phyloP scores from a whole-genome alignment of 371 early-diverging fungal genomes.

The Paramicrosporidium saccamoebae region DNA sequence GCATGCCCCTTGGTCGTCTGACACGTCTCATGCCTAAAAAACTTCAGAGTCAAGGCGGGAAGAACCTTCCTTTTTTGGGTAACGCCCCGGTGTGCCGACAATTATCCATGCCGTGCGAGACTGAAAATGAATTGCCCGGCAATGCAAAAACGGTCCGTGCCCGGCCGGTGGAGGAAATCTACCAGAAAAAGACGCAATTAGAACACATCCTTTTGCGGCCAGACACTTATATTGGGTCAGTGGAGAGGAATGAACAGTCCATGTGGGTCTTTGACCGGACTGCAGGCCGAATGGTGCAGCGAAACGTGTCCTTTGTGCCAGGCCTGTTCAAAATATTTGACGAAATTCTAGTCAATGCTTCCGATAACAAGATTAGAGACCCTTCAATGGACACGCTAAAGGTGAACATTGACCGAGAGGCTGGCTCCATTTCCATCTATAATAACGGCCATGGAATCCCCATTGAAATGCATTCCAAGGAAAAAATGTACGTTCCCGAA shows the following conservation, averaged over 20 bases:
- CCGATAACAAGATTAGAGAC: constrained; percentile 81
- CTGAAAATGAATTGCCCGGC: not conserved
- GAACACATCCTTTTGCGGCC: constrained; percentile 96
- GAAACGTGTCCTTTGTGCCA: constrained; percentile 58
- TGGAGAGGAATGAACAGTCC: constrained; percentile 40
- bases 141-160: constrained; percentile 14
- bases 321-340: constrained; percentile 99
- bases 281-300: constrained; percentile 21
- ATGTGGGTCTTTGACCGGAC: constrained; percentile 59
- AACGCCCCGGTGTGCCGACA: too few species aligned
- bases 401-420: constrained; percentile 55
- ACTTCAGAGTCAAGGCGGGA: not conserved
- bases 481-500: constrained; percentile 90
- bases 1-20: not conserved
- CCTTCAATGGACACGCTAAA: constrained; percentile 59
- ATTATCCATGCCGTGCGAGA: too few species aligned
- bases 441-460: constrained; percentile 98
- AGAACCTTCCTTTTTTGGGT: too few species aligned
- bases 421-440: constrained; percentile 53
- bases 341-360: constrained; percentile 96
- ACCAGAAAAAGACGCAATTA: constrained; percentile 91
- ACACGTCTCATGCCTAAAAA: not conserved
- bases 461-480: constrained; percentile 69
- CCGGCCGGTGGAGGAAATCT: constrained; percentile 91
- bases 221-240: constrained; percentile 96